Evolutionary conservation across 768 basidiomycete genomes (phyloP), one percentile per base, ranked within the genome.

Genomic region (Daedaleopsis sinensis): DNA sequence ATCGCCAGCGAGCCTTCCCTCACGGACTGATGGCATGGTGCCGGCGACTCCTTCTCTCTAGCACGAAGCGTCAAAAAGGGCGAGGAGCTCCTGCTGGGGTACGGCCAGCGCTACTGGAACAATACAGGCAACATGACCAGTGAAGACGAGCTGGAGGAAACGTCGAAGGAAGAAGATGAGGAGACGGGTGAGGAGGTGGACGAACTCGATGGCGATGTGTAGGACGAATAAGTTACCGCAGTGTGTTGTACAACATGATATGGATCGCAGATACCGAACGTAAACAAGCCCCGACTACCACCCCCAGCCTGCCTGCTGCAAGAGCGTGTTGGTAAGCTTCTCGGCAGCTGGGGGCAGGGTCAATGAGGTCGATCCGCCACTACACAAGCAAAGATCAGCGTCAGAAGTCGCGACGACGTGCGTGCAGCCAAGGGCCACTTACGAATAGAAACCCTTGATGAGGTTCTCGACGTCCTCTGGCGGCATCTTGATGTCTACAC

Each of bases 401-500:
- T 43, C 8, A 21, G 3, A 15, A 15, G 42, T n/a, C n/a, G 5
- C 44, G 21, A 19, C 19, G 2, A 21, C 10, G n/a, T n/a, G n/a
- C 8, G 47, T 35, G n/a, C 11, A 23, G 12, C 37, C 16, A 32
- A 32, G 4, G 3, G 27, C 7, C 27, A 54, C 70, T 23, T 50
- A 72, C 68, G 59, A 43, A 54, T 87, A 93, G 56, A 91, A 84
- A 37, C 78, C 80, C 66, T 85, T 81, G 59, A 92, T 83, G 66
- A 89, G 85, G 8, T 76, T 72, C 67, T 93, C 91, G 21, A 93
- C 89, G 51, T 88, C 88, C 32, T 92, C 90, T 0, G 86, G 76
- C 0, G 88, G 83, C 73, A 88, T 75, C 71, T 91, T 93, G 77
- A 93, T 92, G 75, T 93, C 91, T 93, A 65, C 39, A 64, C 70